Evolutionary conservation across 1,284 basidiomycete genomes (phyloP), one percentile per base, ranked within the genome.

Genomic region (Moesziomyces parantarcticus): DNA sequence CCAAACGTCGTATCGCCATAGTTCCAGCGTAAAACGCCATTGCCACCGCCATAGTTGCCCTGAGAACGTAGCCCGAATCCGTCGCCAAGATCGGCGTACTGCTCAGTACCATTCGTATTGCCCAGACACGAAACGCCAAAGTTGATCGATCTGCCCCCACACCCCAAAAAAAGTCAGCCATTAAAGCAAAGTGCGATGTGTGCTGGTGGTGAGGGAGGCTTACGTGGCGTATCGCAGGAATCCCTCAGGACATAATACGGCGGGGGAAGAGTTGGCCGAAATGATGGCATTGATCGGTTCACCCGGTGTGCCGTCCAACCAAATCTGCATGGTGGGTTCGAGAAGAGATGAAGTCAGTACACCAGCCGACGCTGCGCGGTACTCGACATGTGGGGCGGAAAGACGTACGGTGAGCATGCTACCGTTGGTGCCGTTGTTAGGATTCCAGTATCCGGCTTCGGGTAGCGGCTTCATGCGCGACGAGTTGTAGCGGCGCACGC

Each of bases 61-160:
- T 80, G 77, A 14, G 50, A 46, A 14, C 64, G 53, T n/a, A 77
- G 51, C 11, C 63, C 71, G n/a, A 60, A 68, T 8, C 68, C 72
- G n/a, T 74, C 64, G 11, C 81, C 81, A 1, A 83, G 61, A 46
- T 82, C 67, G 40, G 81, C 75, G 47, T 63, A 74, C 53, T 80
- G 78, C 20, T 63, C 43, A 7, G 75, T 65, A 18, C 77, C 78
- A 36, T 80, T 72, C 48, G 75, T 70, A 47, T 82, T 80, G 53
- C 81, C 81, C 3, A 83, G 59, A 47, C 81, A 83, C 9, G 81
- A 83, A 20, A 83, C 78, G 45, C 80, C 80, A 58, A 80, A 82
- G 34, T 82, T 76, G 50, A 82, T 69, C 25, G 80, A 81, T 5
- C 74, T 76, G 64, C 14, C 16, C 26, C 23, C 13, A 42, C 18